phyloP scores from a whole-genome alignment of 768 basidiomycete species.

The Russula griseocarnosa region DNA sequence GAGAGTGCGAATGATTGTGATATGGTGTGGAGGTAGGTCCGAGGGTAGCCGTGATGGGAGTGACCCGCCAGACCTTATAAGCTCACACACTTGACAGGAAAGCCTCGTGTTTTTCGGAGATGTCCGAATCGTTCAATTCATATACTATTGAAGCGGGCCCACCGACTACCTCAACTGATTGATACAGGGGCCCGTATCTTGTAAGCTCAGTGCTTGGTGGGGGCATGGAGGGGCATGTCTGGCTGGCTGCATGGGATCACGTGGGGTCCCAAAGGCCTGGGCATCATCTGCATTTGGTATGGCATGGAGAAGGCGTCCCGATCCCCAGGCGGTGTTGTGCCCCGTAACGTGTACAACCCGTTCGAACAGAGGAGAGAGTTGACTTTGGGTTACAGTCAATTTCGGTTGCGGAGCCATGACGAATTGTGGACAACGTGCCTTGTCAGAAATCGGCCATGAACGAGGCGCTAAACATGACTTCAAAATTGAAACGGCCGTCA shows the following conservation, averaged over 20 bases:
- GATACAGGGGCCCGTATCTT: background rate
- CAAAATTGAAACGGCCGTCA: background rate
- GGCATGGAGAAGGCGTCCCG: conserved; percentile 10
- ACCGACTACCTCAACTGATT: background rate
- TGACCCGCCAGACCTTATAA: conserved; percentile 14
- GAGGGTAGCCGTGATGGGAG: conserved; percentile 12
- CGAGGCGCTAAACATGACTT: background rate
- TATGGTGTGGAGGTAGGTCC: conserved; percentile 14
- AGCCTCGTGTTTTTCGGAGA: conserved; percentile 20
- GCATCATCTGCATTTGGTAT: background rate
- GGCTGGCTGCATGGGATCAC: background rate
- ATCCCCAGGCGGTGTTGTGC: conserved; percentile 1
- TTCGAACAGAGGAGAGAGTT: background rate
- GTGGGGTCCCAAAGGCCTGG: background rate
- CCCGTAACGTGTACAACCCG: background rate
- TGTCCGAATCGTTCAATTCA: conserved; percentile 9
- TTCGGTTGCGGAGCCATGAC: background rate
- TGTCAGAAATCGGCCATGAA: background rate
- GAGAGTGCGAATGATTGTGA: conserved; percentile 2
- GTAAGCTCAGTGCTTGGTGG: background rate
- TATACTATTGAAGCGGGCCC: background rate
- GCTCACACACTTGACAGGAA: background rate
- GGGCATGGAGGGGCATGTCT: conserved; percentile 2
- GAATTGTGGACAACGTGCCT: background rate
- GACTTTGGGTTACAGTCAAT: background rate